Percentiles rank a stretch among this genome's conserved stretches.
phyloP scores from a whole-genome alignment of 768 basidiomycete genomes.

The Russula olivacea region DNA sequence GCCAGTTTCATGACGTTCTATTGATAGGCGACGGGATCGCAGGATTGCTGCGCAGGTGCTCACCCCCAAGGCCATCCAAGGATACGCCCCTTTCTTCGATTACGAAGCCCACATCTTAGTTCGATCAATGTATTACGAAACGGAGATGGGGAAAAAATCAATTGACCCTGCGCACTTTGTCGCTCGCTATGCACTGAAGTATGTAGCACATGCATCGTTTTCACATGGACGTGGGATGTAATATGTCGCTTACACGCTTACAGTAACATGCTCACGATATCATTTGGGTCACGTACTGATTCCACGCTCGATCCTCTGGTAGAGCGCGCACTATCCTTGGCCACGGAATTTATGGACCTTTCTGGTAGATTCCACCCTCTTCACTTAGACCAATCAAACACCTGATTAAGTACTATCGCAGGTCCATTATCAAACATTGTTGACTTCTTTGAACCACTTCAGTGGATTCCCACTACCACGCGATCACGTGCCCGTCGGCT shows the following conservation, averaged over 20 bases:
- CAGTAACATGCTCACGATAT: conserved; percentile 43
- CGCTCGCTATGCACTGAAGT: conserved; percentile 35
- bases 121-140: conserved; percentile 34
- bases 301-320: conserved; percentile 37
- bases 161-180: conserved; percentile 39
- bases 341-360: conserved; percentile 42
- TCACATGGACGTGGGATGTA: not conserved
- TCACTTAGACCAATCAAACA: no score
- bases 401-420: not conserved
- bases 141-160: conserved; percentile 31
- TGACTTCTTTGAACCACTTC: conserved; percentile 42
- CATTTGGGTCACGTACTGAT: conserved; percentile 41
- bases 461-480: conserved; percentile 37
- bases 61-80: conserved; percentile 34
- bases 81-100: conserved; percentile 36
- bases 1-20: not conserved
- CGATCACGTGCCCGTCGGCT: conserved; percentile 37
- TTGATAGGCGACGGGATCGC: conserved; percentile 39
- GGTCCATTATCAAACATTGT: conserved; percentile 42
- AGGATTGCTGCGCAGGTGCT: conserved; percentile 36
- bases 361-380: conserved; percentile 21
- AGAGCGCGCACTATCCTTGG: conserved; percentile 34
- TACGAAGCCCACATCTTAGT: conserved; percentile 39
- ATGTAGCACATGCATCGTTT: not conserved
- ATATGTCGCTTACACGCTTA: conserved; percentile 13